Evolutionary conservation across 2,329 filamentous ascomycete genomes (phyloP), one percentile per base, ranked within the genome.

Genomic region (Penicillium polonicum): DNA sequence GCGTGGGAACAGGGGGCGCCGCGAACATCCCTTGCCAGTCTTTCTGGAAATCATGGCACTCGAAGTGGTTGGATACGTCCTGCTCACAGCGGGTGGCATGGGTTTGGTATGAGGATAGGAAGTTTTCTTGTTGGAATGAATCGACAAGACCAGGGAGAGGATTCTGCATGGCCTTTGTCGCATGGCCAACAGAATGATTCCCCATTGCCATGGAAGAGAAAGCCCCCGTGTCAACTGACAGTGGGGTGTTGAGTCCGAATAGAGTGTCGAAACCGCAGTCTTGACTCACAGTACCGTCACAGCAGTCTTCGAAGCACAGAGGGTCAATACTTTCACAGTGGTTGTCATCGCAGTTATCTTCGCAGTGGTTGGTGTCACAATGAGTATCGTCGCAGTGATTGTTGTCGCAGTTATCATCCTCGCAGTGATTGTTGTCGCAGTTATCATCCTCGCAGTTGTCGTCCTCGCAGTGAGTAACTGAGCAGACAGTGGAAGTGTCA

Each of bases 291-390:
- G 57, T 57, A 23, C 63, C 61, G 13, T 65, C 66, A 35, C 65
- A 75, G 57, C 74, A 77, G 55, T 72, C 66, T 41, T 77, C 74
- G 44, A 76, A 77, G 60, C 76, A 78, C 44, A 70, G 64, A 25
- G 71, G 67, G 5, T 70, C 70, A n/a, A 67, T 63, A 36, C 52
- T 68, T 45, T 70, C 64, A 59, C 72, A 74, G 42, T 70, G 60
- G 19, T 59, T 29, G 43, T 45, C 53, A 21, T 33, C 38, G 38
- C 52, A 55, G 29, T 21, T 42, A 33, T 35, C 31, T 38, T 56
- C 29, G 23, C 53, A 56, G n/a, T 52, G 49, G 27, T 48, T 21
- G 54, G 54, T 25, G 25, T 52, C 49, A 25, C 50, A 52, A 27
- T 52, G 39, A 23, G n/a, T 25, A 15, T 56, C 48, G 15, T 41